Evolutionary conservation across 768 basidiomycete species (phyloP).

Genomic region (Floccularia luteovirens): DNA sequence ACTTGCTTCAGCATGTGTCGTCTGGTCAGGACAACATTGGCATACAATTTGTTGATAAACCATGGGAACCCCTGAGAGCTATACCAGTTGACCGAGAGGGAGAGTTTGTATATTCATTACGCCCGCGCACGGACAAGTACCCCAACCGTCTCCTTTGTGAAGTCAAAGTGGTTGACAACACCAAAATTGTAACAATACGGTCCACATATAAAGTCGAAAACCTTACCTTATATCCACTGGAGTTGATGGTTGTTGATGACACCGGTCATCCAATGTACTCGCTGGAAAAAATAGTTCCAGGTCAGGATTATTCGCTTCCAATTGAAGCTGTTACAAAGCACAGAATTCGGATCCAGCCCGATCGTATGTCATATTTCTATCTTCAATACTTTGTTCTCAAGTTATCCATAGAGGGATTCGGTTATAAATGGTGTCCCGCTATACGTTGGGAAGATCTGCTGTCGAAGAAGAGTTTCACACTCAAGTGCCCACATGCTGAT

Average conservation of each 20-base stretch:
- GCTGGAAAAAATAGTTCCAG: constrained; percentile 85
- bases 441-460: constrained; percentile 89
- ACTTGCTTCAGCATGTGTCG: constrained; percentile 43
- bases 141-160: constrained; percentile 82
- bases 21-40: constrained; percentile 81
- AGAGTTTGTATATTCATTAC: constrained; percentile 81
- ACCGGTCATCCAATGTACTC: constrained; percentile 75
- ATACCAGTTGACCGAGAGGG: constrained; percentile 94
- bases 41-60: constrained; percentile 74
- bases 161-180: constrained; percentile 82
- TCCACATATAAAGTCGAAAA: constrained; percentile 93
- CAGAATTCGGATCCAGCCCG: constrained; percentile 82
- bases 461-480: constrained; percentile 56
- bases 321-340: constrained; percentile 82
- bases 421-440: constrained; percentile 87
- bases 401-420: constrained; percentile 73
- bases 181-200: constrained; percentile 89
- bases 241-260: constrained; percentile 84
- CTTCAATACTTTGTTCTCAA: constrained; percentile 1
- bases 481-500: constrained; percentile 81
- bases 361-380: constrained; percentile 54
- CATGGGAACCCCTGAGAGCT: constrained; percentile 84
- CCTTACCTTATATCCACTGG: constrained; percentile 83
- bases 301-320: constrained; percentile 82
- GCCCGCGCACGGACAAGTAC: constrained; percentile 69